These are phyloP conservation scores for Epichloe festucae DNA, from an alignment of 2,329 filamentous ascomycete genomes.

Conservation along the genomic window DNA sequence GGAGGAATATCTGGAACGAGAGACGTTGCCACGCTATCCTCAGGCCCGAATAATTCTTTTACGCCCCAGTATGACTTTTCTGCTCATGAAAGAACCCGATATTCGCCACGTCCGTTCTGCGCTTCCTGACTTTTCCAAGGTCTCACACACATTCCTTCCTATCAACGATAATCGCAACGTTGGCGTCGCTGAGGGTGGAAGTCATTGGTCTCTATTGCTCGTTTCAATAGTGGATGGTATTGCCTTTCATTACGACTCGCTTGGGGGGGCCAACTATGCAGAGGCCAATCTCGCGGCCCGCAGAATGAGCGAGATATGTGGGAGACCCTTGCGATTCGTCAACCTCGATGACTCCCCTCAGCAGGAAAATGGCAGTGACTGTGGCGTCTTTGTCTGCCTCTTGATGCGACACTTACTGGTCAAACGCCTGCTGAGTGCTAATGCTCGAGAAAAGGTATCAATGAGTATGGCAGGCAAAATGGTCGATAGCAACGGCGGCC, in stretches of 20 bases:
- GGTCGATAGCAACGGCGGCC: conserved; percentile 65
- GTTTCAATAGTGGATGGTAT: conserved; percentile 81
- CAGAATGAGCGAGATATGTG: conserved; percentile 57
- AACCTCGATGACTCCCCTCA: conserved; percentile 73
- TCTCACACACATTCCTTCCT: conserved; percentile 89
- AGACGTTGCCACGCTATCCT: conserved; percentile 68
- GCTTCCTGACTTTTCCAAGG: conserved; percentile 65
- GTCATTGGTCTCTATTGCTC: conserved; percentile 88
- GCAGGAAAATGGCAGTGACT: conserved; percentile 87
- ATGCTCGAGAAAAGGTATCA: conserved; percentile 72
- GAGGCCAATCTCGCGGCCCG: conserved; percentile 59
- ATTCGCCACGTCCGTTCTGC: conserved; percentile 46
- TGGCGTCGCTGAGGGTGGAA: conserved; percentile 70
- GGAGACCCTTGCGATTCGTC: conserved; percentile 57
- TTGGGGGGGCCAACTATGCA: conserved; percentile 60
- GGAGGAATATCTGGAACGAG: conserved; percentile 92
- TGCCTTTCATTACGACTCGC: conserved; percentile 92
- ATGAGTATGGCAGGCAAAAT: conserved; percentile 86
- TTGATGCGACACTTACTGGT: conserved; percentile 90
- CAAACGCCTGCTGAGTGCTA: conserved; percentile 66
- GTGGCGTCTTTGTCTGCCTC: conserved; percentile 90
- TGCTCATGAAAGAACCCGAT: conserved; percentile 65
- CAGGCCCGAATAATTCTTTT: conserved; percentile 81
- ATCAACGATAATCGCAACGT: conserved; percentile 80
- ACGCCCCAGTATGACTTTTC: conserved; percentile 82